Base-by-base conservation (phyloP, 345 rosid species). In the Ceriops decandra region DNA sequence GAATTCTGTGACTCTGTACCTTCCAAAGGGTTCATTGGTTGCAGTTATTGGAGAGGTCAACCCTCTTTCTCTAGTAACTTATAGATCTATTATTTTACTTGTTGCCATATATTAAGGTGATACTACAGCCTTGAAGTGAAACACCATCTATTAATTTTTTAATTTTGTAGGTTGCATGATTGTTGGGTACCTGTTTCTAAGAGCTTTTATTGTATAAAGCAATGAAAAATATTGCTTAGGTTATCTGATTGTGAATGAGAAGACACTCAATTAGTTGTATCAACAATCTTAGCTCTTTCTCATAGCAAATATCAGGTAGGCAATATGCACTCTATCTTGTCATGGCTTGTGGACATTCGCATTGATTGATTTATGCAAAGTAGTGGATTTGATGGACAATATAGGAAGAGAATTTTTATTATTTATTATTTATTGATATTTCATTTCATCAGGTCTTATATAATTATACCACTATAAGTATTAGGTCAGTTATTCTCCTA, bases 31-130 rank as follows among this genome's bases (percentile, higher is more conserved):
- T 64, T 68, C 79, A 35, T 63, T 89, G 60, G 80, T 90, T 76
- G 96, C 90, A 26, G 72, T 93, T 26, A 74, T 87, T 74, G 98
- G 98, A 77, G 97, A 93, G 98, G 97, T 93, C 53, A 69, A 58
- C 59, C 67, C 31, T 68, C 53, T 65, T 19, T 59, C 53, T 60
- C 26, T 57, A 24, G 22, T 52, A n/a, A 54, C 15, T 22, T 3
- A 13, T 2, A 7, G 10, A 54, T 54, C 27, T 54, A 2, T 13
- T n/a, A 54, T 26, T n/a, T n/a, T 54, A 0, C 30, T 1, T 54
- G 11, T 22, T 22, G 0, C 2, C 15, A 22, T 26, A 7, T 2
- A 54, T n/a, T 8, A n/a, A 26, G 58, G 22, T 54, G 27, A 22
- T 15, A 4, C 26, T 27, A 5, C n/a, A 16, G 33, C 19, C 61